Conservation (phyloP, 371 early-diverging fungal genomes). For the Nematocida sp. region DNA sequence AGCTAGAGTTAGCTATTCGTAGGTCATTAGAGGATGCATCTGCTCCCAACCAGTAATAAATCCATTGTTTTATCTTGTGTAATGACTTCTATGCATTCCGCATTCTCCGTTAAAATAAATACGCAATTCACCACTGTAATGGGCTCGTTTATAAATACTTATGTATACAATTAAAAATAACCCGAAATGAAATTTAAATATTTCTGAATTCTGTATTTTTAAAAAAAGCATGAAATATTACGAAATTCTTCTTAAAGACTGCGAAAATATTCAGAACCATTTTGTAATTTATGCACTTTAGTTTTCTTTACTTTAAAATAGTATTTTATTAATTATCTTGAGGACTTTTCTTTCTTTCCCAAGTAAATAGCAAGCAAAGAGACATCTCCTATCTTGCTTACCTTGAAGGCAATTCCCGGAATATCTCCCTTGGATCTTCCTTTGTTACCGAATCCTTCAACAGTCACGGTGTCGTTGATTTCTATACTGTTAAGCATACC, state of each 20-base stretch:
- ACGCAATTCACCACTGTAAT: too few species aligned
- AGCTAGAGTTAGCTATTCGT: slow-evolving; percentile 50
- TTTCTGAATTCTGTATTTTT: too few species aligned
- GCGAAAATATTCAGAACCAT: too few species aligned
- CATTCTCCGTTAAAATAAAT: too few species aligned
- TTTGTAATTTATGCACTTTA: not conserved
- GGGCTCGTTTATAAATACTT: too few species aligned
- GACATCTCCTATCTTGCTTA: slow-evolving; percentile 98
- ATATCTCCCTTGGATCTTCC: slow-evolving; percentile 93
- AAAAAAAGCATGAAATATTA: too few species aligned
- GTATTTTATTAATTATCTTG: slow-evolving; percentile 74
- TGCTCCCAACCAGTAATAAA: not conserved
- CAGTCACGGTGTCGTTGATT: slow-evolving; percentile 75
- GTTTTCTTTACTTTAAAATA: slow-evolving; percentile 3
- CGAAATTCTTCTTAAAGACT: too few species aligned
- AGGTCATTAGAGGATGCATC: slow-evolving; percentile 51
- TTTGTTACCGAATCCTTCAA: slow-evolving; percentile 72
- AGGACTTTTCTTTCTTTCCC: slow-evolving; percentile 99
- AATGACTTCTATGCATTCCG: too few species aligned
- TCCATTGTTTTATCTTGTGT: too few species aligned
- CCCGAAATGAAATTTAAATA: too few species aligned
- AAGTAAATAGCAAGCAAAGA: slow-evolving; percentile 94
- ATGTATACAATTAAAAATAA: too few species aligned
- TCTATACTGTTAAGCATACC: slow-evolving; percentile 97
- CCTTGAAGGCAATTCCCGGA: slow-evolving; percentile 99